Percentiles rank a stretch among this genome's conserved stretches.
Conservation (phyloP, 441 rosid genomes). For the Adansonia madagascariensis region DNA sequence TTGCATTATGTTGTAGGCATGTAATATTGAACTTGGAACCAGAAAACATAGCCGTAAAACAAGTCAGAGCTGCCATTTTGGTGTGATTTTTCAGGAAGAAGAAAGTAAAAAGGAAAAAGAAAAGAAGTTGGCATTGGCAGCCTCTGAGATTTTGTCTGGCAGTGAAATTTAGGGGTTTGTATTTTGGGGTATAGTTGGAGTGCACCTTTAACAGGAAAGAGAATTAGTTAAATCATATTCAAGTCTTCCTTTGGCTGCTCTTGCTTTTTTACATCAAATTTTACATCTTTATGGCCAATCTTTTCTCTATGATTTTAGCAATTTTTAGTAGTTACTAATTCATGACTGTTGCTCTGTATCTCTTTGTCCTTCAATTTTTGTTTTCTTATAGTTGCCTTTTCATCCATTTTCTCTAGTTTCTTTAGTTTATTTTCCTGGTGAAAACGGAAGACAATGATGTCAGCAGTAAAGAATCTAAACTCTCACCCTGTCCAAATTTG, state of each 20-base stretch:
- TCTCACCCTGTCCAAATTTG: not conserved
- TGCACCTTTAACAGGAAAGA: slow-evolving; percentile 26
- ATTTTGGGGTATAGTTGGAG: slow-evolving; percentile 35
- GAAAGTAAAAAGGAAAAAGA: not conserved
- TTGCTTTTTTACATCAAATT: slow-evolving; percentile 21
- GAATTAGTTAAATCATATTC: slow-evolving; percentile 21
- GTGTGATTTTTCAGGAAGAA: slow-evolving; percentile 25
- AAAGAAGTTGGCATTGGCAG: slow-evolving; percentile 16
- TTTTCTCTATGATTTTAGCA: not conserved
- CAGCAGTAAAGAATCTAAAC: slow-evolving; percentile 33
- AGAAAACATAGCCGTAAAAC: not conserved
- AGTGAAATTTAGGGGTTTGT: slow-evolving; percentile 25
- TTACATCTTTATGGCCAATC: not conserved
- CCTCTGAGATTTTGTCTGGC: slow-evolving; percentile 45
- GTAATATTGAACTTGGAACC: slow-evolving; percentile 21
- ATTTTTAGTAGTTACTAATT: not conserved
- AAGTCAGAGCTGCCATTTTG: slow-evolving; percentile 37
- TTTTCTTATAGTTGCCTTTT: not conserved
- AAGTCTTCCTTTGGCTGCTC: slow-evolving; percentile 29
- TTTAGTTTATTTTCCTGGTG: slow-evolving; percentile 31
- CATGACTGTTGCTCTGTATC: not conserved
- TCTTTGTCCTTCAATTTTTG: not conserved
- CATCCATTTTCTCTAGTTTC: not conserved
- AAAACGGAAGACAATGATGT: not conserved
- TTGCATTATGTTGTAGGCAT: not conserved